These are phyloP conservation scores for Hanseniaspora lachancei DNA, from an alignment of 805 yeast species.

Conservation along the genomic window DNA sequence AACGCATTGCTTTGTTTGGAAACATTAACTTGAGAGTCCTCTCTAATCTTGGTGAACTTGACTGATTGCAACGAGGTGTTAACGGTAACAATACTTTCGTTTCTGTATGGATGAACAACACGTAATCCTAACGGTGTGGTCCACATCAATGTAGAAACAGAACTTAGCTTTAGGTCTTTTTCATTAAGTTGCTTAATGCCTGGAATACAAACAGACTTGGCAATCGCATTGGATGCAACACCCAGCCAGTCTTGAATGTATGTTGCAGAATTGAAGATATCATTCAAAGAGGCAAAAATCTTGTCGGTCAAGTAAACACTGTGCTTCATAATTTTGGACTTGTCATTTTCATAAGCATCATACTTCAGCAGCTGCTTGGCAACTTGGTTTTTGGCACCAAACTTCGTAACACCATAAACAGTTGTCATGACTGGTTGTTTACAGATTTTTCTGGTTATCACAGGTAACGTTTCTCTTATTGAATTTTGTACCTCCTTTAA, in stretches of 20 bases:
- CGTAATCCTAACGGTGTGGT: slow-evolving; percentile 92
- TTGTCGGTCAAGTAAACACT: slow-evolving; percentile 49
- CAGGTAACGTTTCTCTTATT: slow-evolving; percentile 33
- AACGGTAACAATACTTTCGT: slow-evolving; percentile 48
- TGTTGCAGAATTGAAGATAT: slow-evolving; percentile 84
- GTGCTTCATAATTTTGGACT: slow-evolving; percentile 33
- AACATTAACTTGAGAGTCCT: slow-evolving; percentile 66
- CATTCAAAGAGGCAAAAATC: slow-evolving; percentile 73
- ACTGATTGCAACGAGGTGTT: slow-evolving; percentile 79
- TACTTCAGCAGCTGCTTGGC: slow-evolving; percentile 56
- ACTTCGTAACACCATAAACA: slow-evolving; percentile 89
- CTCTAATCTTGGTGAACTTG: slow-evolving; percentile 78
- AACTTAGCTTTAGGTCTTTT: slow-evolving; percentile 23
- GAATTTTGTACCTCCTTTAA: background rate
- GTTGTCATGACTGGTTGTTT: slow-evolving; percentile 98
- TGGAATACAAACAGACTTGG: slow-evolving; percentile 63
- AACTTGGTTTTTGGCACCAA: slow-evolving; percentile 87
- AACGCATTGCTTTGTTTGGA: slow-evolving; percentile 86
- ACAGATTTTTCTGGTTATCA: slow-evolving; percentile 73
- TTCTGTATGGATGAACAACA: slow-evolving; percentile 92
- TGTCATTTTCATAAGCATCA: slow-evolving; percentile 35
- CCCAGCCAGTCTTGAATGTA: slow-evolving; percentile 93
- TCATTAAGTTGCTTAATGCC: slow-evolving; percentile 33
- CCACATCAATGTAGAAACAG: slow-evolving; percentile 85
- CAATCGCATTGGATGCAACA: slow-evolving; percentile 65